Evolutionary conservation across 2,329 filamentous ascomycete genomes (phyloP).

Genomic region (Stromatinia cepivora): DNA sequence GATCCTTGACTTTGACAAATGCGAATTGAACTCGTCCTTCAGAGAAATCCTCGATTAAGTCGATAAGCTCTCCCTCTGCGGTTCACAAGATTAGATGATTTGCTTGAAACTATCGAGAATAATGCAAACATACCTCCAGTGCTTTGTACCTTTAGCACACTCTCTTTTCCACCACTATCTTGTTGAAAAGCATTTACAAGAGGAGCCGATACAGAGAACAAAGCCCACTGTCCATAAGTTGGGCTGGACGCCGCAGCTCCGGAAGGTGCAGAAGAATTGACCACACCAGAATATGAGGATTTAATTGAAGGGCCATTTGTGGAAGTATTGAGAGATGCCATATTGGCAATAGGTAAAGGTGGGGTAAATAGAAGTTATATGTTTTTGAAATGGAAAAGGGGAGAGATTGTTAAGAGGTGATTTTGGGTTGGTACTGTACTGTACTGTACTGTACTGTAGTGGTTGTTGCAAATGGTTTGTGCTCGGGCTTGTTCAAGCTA

Average conservation of each 20-base stretch:
- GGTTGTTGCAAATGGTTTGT: conserved; percentile 6
- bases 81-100: conserved; percentile 12
- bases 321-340: conserved; percentile 80
- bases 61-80: conserved; percentile 83
- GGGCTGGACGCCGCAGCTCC: conserved; percentile 64
- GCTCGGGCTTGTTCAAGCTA: conserved; percentile 20
- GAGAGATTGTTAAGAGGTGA: conserved; percentile 3
- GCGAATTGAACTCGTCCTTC: conserved; percentile 97
- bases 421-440: conserved; percentile 2
- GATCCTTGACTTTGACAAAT: conserved; percentile 94
- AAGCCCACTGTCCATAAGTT: conserved; percentile 88
- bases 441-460: neutral
- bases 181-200: conserved; percentile 88
- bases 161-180: conserved; percentile 82
- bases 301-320: conserved; percentile 81
- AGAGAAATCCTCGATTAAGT: conserved; percentile 93
- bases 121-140: conserved; percentile 66
- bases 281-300: conserved; percentile 72
- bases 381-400: neutral
- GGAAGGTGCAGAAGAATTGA: conserved; percentile 59
- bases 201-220: conserved; percentile 91
- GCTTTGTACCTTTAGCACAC: conserved; percentile 88
- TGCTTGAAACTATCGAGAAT: neutral
- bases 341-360: conserved; percentile 42
- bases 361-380: neutral